Conservation (phyloP, 2,329 filamentous ascomycete species). For the Hysterium pulicare region DNA sequence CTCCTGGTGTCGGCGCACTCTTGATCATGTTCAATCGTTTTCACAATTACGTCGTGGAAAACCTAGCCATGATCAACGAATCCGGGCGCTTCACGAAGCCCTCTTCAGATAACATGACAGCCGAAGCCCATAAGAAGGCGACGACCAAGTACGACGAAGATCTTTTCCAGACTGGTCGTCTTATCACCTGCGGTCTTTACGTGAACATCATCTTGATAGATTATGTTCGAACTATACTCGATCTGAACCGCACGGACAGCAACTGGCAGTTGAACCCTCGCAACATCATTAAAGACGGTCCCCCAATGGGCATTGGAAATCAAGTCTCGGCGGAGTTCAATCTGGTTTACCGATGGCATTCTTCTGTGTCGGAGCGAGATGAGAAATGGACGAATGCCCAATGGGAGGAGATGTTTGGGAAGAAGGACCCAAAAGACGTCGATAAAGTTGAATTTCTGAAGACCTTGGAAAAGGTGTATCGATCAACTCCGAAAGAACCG, state of each 20-base stretch:
- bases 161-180: constrained; percentile 43
- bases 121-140: constrained; percentile 29
- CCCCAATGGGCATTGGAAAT: constrained; percentile 73
- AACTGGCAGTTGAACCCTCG: constrained; percentile 81
- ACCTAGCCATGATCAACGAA: constrained; percentile 84
- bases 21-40: constrained; percentile 69
- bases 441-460: constrained; percentile 59
- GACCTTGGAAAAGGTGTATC: constrained; percentile 62
- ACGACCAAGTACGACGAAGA: constrained; percentile 40
- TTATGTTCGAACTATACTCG: constrained; percentile 53
- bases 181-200: constrained; percentile 48
- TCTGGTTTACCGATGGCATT: constrained; percentile 84
- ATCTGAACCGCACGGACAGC: constrained; percentile 66
- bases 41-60: constrained; percentile 80
- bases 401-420: constrained; percentile 41
- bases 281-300: constrained; percentile 59
- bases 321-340: constrained; percentile 88
- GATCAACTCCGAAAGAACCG: constrained; percentile 62
- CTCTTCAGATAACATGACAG: constrained; percentile 43
- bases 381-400: constrained; percentile 73
- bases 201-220: constrained; percentile 54
- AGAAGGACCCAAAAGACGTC: constrained; percentile 53
- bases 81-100: constrained; percentile 72
- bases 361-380: constrained; percentile 70
- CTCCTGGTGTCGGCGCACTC: constrained; percentile 64